These are phyloP conservation scores for Castanea mollissima DNA, from an alignment of 306 rosid species.

Conservation along the genomic window DNA sequence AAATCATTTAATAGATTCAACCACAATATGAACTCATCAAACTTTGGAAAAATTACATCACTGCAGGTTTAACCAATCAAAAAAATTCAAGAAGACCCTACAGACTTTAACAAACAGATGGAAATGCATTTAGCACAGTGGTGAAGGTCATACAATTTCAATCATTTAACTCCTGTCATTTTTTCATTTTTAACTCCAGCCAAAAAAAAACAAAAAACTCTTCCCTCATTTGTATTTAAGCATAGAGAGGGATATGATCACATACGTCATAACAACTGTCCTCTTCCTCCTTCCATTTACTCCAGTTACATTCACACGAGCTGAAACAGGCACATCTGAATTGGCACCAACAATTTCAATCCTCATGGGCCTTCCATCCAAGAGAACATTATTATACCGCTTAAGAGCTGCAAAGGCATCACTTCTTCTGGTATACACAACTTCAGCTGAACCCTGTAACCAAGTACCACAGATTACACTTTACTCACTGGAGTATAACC, in stretches of 20 bases:
- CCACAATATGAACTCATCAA: not conserved
- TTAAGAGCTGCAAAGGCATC: constrained; percentile 94
- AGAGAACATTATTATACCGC: constrained; percentile 78
- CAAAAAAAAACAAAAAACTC: no score
- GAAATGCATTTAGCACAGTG: no score
- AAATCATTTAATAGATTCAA: not conserved
- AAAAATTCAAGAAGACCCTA: no score
- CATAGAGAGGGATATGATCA: not conserved
- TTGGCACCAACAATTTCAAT: constrained; percentile 78
- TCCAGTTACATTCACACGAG: constrained; percentile 87
- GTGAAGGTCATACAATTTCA: no score
- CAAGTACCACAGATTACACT: not conserved
- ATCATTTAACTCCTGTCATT: not conserved
- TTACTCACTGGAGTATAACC: not conserved
- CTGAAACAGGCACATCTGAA: constrained; percentile 61
- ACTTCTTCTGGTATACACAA: constrained; percentile 85
- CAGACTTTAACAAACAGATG: no score
- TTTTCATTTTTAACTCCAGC: no score
- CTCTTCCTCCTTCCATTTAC: constrained; percentile 76
- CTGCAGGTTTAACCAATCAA: no score
- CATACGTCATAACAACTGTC: constrained; percentile 83
- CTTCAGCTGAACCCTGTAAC: constrained; percentile 93
- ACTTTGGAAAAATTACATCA: not conserved
- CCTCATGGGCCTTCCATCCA: constrained; percentile 98
- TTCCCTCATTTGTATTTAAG: not conserved